Evolutionary conservation across 352 stramenopile species (phyloP).

Genomic region (Phytophthora pistaciae): DNA sequence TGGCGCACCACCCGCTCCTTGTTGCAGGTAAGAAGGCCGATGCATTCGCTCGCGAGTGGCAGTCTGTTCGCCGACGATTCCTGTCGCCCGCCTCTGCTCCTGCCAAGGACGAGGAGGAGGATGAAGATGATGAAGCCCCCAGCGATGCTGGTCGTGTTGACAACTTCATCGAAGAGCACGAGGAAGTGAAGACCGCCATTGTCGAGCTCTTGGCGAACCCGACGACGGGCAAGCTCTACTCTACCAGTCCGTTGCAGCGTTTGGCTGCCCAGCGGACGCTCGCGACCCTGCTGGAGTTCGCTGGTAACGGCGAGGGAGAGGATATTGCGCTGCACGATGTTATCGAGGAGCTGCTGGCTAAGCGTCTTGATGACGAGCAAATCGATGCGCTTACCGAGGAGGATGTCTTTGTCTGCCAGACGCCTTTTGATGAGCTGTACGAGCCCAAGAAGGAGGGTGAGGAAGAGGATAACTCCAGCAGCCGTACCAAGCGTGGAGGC

Average conservation of each 20-base stretch:
- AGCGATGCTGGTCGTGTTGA: slow-evolving; percentile 75
- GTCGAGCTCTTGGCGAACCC: slow-evolving; percentile 54
- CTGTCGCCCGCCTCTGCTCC: slow-evolving; percentile 28
- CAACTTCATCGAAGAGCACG: slow-evolving; percentile 79
- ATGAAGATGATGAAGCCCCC: slow-evolving; percentile 58
- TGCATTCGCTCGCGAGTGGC: slow-evolving; percentile 75
- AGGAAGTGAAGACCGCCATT: slow-evolving; percentile 68
- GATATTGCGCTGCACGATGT: slow-evolving; percentile 76
- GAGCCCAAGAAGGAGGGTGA: slow-evolving; percentile 61
- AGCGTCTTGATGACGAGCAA: slow-evolving; percentile 55
- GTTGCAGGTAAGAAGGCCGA: slow-evolving; percentile 62
- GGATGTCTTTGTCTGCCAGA: slow-evolving; percentile 71
- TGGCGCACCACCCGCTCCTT: slow-evolving; percentile 82
- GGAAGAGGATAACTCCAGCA: slow-evolving; percentile 27
- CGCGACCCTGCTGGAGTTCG: slow-evolving; percentile 79
- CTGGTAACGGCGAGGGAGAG: slow-evolving; percentile 83
- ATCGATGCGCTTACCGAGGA: slow-evolving; percentile 65
- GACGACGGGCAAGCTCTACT: slow-evolving; percentile 65
- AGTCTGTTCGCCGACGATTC: slow-evolving; percentile 69
- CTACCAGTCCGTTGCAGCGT: slow-evolving; percentile 52
- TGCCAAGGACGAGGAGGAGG: slow-evolving; percentile 35
- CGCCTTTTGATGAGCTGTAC: slow-evolving; percentile 80
- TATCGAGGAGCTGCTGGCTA: slow-evolving; percentile 67
- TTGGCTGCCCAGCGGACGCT: slow-evolving; percentile 75
- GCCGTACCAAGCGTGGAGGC: slow-evolving; percentile 47